Conservation (phyloP, 306 rosid genomes). For the Albizia julibrissin region DNA sequence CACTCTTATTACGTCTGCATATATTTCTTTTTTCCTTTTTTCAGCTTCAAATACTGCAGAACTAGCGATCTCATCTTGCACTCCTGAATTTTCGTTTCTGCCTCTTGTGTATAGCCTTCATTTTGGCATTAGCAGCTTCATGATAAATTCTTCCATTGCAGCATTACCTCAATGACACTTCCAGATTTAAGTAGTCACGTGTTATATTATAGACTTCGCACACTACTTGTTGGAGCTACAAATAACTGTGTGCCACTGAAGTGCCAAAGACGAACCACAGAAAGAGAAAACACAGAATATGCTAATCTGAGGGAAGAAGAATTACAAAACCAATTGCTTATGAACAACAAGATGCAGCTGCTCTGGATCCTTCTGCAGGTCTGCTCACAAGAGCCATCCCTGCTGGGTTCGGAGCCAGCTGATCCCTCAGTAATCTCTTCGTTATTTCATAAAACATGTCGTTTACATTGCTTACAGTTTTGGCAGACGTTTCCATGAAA, state of each 20-base stretch:
- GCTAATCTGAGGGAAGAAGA: background rate
- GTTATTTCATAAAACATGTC: slow-evolving; percentile 50
- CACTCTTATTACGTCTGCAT: no score
- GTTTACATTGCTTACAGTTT: slow-evolving; percentile 43
- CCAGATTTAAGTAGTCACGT: no score
- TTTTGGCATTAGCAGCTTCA: no score
- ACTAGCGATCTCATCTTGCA: no score
- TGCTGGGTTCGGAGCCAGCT: slow-evolving; percentile 59
- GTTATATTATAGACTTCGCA: no score
- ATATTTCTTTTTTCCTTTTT: no score
- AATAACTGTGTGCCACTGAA: slow-evolving; percentile 35
- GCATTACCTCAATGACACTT: no score
- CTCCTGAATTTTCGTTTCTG: no score
- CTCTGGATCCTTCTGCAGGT: slow-evolving; percentile 57
- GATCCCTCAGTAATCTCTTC: slow-evolving; percentile 60
- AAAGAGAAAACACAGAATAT: slow-evolving; percentile 2
- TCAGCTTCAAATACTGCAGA: no score
- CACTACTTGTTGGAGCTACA: no score
- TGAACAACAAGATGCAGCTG: slow-evolving; percentile 62
- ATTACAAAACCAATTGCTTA: slow-evolving; percentile 31
- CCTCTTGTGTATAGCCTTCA: no score
- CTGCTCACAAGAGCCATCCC: slow-evolving; percentile 72
- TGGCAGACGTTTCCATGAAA: slow-evolving; percentile 50
- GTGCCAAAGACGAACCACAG: slow-evolving; percentile 16
- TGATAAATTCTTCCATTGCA: no score